phyloP scores from a whole-genome alignment of 2,329 filamentous ascomycete genomes.

The Epichloe scottii region DNA sequence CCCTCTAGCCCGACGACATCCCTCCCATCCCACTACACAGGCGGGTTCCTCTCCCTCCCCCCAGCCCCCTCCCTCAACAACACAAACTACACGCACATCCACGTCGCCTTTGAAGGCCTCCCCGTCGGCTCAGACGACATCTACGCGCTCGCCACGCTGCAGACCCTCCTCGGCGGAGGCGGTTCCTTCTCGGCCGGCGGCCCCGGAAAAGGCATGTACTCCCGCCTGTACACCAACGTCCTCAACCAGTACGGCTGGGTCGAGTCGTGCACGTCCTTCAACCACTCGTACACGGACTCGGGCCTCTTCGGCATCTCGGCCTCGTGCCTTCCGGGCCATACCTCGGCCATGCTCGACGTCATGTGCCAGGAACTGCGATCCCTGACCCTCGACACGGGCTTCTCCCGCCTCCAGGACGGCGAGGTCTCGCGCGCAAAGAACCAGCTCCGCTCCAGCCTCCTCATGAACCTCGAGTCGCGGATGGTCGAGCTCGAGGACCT shows the following conservation, averaged over 20 bases:
- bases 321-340: conserved; percentile 67
- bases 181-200: conserved; percentile 95
- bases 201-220: conserved; percentile 98
- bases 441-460: conserved; percentile 73
- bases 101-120: conserved; percentile 89
- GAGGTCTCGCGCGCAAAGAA: conserved; percentile 95
- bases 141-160: conserved; percentile 88
- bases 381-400: conserved; percentile 65
- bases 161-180: conserved; percentile 89
- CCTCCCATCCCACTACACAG: conserved; percentile 71
- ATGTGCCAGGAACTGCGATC: conserved; percentile 83
- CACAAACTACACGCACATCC: conserved; percentile 79
- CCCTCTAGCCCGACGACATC: conserved; percentile 37
- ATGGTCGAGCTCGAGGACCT: conserved; percentile 98
- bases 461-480: conserved; percentile 95
- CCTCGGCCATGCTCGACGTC: conserved; percentile 78
- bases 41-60: conserved; percentile 83
- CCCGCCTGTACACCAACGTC: conserved; percentile 90
- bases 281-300: conserved; percentile 92
- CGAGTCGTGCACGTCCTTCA: conserved; percentile 89
- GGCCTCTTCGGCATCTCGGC: conserved; percentile 91
- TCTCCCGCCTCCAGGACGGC: conserved; percentile 53
- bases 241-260: conserved; percentile 97
- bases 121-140: conserved; percentile 86
- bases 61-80: conserved; percentile 69